Base-by-base conservation (phyloP, 2,329 filamentous ascomycete species). In the Trichoderma sp. region DNA sequence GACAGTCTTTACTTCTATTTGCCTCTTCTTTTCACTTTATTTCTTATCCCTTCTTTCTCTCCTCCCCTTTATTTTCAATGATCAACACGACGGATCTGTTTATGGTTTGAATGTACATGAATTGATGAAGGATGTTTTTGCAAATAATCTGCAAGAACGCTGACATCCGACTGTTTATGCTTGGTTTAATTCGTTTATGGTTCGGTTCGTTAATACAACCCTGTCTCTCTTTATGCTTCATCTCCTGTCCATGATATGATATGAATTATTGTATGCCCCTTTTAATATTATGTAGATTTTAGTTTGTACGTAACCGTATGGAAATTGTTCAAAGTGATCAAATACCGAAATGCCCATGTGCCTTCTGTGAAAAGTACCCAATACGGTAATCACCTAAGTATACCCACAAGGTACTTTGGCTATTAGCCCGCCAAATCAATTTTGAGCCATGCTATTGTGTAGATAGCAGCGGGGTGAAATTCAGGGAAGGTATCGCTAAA, bases 81-180 rank as follows among this genome's bases (percentile, higher is more conserved):
- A 62, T 71, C 56, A 41, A 65, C 67, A 75, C 45, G 71, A 65
- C 31, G 60, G 9, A 64, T 64, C 38, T 64, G 38, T 65, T 73
- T 38, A 73, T 65, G 71, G 60, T 14, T 73, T 29, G 67, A 62
- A 50, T 75, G 60, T 75, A 59, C 60, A 68, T 69, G 65, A 75
- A 65, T 56, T 65, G 74, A 75, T 65, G 59, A 71, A n/a, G 14
- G 33, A 71, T 50, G 65, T 53, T 64, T 64, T 64, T 69, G 60
- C 41, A 6, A 31, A 7, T 31, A 7, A 7, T 31, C 7, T 27
- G 60, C 71, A 65, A 65, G 21, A 35, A 65, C 41, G 62, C 60
- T 27, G 21, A 62, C 41, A 65, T 50, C 60, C 31, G 16, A 64
- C n/a, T 73, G 71, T 73, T 65, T 38, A 73, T 73, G 59, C 38